These are phyloP conservation scores for Fistulina hepatica DNA, from an alignment of 1,284 basidiomycete genomes.

Conservation along the genomic window DNA sequence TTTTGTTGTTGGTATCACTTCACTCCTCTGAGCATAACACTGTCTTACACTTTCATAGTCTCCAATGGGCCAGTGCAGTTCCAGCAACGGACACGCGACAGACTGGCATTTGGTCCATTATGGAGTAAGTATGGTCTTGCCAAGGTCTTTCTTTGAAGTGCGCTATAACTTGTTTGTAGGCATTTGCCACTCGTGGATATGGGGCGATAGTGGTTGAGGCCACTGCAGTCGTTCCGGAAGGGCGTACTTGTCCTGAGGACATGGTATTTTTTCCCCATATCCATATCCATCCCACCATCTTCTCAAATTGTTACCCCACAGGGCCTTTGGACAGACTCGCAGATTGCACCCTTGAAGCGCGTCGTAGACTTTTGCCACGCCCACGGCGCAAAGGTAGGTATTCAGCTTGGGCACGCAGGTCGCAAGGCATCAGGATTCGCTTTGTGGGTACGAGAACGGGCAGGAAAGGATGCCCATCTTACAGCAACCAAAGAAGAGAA, in stretches of 20 bases:
- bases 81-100: constrained; percentile 59
- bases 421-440: constrained; percentile 58
- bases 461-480: constrained; percentile 19
- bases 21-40: too few relatives aligned
- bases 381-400: constrained; percentile 51
- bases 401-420: constrained; percentile 73
- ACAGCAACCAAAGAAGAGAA: constrained; percentile 30
- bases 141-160: neutral
- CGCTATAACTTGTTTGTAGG: neutral
- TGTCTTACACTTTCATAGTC: too few relatives aligned
- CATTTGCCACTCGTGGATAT: constrained; percentile 48
- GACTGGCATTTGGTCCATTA: constrained; percentile 77
- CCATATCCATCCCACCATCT: too few relatives aligned
- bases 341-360: constrained; percentile 52
- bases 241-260: constrained; percentile 63
- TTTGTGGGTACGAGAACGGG: constrained; percentile 42
- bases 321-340: constrained; percentile 66
- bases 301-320: constrained; percentile 11
- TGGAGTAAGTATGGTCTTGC: constrained; percentile 28
- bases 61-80: constrained; percentile 76
- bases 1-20: too few relatives aligned
- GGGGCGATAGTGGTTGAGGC: constrained; percentile 62
- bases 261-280: constrained; percentile 22
- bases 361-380: constrained; percentile 60
- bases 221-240: constrained; percentile 65